phyloP scores from a whole-genome alignment of 371 early-diverging fungal species.

The Apophysomyces elegans region DNA sequence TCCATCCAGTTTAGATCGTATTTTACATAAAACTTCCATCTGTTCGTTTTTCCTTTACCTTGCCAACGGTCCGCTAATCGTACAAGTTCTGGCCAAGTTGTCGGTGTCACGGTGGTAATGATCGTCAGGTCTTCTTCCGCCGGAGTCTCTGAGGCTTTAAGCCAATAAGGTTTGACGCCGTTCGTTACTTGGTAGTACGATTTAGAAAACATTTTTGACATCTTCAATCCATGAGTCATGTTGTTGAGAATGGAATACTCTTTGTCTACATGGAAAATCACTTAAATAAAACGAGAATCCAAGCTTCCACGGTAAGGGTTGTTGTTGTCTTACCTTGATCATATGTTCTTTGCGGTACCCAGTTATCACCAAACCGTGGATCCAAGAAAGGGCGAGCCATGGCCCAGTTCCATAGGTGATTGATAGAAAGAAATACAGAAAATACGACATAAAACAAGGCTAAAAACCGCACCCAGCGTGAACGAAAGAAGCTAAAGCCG shows the following conservation, averaged over 20 bases:
- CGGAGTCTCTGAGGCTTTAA: constrained; percentile 30
- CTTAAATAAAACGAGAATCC: too few species aligned
- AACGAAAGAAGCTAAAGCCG: constrained; percentile 22
- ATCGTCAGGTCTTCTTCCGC: constrained; percentile 37
- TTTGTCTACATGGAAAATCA: constrained; percentile 27
- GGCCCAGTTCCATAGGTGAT: constrained; percentile 44
- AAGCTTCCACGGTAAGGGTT: too few species aligned
- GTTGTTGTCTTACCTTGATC: constrained; percentile 35
- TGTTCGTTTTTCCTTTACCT: constrained; percentile 25
- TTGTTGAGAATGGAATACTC: constrained; percentile 39
- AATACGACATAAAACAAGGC: constrained; percentile 45
- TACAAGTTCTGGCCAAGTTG: constrained; percentile 42
- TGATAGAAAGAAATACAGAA: constrained; percentile 45
- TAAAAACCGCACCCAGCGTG: constrained; percentile 35
- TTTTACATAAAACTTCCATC: neutral
- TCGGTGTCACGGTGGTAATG: constrained; percentile 42
- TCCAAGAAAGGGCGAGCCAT: constrained; percentile 18
- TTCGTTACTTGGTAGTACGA: constrained; percentile 42
- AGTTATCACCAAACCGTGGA: constrained; percentile 28
- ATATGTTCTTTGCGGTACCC: constrained; percentile 51
- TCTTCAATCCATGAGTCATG: constrained; percentile 50
- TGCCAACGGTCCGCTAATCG: constrained; percentile 47
- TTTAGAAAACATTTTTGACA: constrained; percentile 52
- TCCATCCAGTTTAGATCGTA: neutral
- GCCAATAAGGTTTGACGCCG: constrained; percentile 45